phyloP scores from a whole-genome alignment of 2,329 filamentous ascomycete genomes.

The Beauveria sp. region DNA sequence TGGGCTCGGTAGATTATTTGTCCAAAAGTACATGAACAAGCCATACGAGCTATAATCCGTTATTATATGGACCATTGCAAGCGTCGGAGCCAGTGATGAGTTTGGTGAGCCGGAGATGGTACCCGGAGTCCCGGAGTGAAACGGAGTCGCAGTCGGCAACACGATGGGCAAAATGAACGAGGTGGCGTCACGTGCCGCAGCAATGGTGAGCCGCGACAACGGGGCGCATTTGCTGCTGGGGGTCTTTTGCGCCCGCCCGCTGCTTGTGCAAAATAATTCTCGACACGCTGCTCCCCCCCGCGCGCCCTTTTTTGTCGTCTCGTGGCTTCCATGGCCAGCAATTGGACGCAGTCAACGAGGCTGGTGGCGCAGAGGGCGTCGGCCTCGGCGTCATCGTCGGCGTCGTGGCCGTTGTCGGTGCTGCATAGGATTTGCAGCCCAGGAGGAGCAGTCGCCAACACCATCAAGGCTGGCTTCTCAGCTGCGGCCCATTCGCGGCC shows the following conservation, averaged over 20 bases:
- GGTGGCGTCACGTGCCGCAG: slow-evolving; percentile 2
- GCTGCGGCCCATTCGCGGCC: slow-evolving; percentile 5
- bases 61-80: background rate
- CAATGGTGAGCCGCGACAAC: background rate
- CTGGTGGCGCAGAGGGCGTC: background rate
- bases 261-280: no score
- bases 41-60: no score
- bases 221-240: background rate
- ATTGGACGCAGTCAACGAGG: background rate
- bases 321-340: background rate
- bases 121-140: background rate
- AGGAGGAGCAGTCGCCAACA: background rate
- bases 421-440: background rate
- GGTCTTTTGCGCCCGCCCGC: background rate
- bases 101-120: background rate
- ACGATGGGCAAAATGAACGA: background rate
- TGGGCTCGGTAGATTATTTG: background rate
- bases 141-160: background rate
- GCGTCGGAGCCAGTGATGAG: background rate
- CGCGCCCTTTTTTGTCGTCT: no score
- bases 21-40: background rate
- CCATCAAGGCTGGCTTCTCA: background rate
- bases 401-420: background rate
- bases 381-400: background rate
- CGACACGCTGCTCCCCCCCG: background rate